A percentile compares a stretch with the other conserved stretches of the same genome.
Conservation (phyloP, 768 basidiomycete species). For the Punctularia strigosozonata region DNA sequence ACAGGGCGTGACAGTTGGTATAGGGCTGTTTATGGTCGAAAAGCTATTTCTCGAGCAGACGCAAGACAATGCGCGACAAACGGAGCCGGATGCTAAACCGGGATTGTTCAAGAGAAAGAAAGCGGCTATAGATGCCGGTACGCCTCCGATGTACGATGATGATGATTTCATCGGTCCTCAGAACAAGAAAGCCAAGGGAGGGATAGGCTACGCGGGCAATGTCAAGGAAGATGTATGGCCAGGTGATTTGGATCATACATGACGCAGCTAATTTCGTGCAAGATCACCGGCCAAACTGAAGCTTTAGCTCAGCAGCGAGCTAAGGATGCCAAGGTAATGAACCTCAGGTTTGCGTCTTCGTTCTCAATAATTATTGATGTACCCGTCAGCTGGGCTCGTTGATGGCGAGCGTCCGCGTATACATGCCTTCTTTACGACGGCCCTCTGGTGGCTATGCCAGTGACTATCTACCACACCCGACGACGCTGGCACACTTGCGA, state of each 20-base stretch:
- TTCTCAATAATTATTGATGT: too few relatives aligned
- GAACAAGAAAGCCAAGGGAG: slow-evolving; percentile 59
- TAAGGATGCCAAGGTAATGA: slow-evolving; percentile 72
- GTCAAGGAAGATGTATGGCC: slow-evolving; percentile 64
- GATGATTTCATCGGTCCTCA: slow-evolving; percentile 36
- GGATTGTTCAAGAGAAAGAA: slow-evolving; percentile 31
- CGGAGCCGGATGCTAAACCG: slow-evolving; percentile 10
- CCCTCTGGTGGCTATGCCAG: slow-evolving; percentile 67
- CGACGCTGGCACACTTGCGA: slow-evolving; percentile 82
- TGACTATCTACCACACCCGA: slow-evolving; percentile 89
- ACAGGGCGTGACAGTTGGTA: slow-evolving; percentile 84
- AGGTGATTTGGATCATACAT: slow-evolving; percentile 1
- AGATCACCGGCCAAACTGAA: slow-evolving; percentile 75
- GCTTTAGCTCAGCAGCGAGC: slow-evolving; percentile 60
- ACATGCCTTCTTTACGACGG: slow-evolving; percentile 73
- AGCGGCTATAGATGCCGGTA: slow-evolving; percentile 15
- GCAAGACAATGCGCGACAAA: slow-evolving; percentile 20
- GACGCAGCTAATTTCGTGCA: too few relatives aligned
- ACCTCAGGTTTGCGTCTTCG: too few relatives aligned
- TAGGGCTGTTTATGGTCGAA: slow-evolving; percentile 83
- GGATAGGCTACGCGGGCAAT: slow-evolving; percentile 81
- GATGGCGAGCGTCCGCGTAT: slow-evolving; percentile 63
- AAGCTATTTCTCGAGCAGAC: slow-evolving; percentile 49
- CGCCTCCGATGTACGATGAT: slow-evolving; percentile 24
- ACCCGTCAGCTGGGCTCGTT: slow-evolving; percentile 58